Conservation (phyloP, 345 rosid genomes). For the Hibiscus tridactylites region DNA sequence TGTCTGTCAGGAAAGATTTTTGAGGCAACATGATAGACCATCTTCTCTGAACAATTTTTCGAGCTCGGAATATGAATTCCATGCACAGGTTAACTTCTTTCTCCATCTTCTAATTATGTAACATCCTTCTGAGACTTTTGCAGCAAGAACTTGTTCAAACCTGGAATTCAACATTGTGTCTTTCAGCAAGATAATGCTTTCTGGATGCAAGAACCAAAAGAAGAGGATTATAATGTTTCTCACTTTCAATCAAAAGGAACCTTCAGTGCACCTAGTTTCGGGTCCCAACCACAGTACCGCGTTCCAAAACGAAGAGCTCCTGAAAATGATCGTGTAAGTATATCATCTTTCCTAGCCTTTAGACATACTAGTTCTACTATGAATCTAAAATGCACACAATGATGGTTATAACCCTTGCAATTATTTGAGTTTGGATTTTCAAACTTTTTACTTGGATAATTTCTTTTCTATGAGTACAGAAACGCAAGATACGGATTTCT, state of each 20-base stretch:
- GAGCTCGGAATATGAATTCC: slow-evolving; percentile 13
- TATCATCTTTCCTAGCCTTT: slow-evolving; percentile 1
- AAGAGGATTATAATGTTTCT: slow-evolving; percentile 3
- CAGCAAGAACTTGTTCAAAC: not conserved
- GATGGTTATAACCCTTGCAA: not conserved
- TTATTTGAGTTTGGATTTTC: not conserved
- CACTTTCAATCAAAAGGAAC: slow-evolving; percentile 16
- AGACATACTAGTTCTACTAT: not conserved
- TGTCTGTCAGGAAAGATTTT: slow-evolving; percentile 19
- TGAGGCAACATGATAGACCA: slow-evolving; percentile 15
- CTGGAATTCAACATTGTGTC: slow-evolving; percentile 2
- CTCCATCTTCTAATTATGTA: not conserved
- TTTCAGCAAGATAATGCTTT: slow-evolving; percentile 18
- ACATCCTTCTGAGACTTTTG: not conserved
- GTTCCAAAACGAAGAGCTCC: slow-evolving; percentile 13
- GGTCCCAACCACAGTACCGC: slow-evolving; percentile 8
- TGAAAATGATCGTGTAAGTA: slow-evolving; percentile 25
- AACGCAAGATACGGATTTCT: slow-evolving; percentile 32
- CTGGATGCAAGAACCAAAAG: slow-evolving; percentile 15
- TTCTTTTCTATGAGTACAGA: slow-evolving; percentile 19
- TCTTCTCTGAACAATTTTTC: not conserved
- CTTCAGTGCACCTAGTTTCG: slow-evolving; percentile 13
- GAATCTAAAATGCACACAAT: not conserved
- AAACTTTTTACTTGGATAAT: not conserved
- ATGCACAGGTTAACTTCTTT: slow-evolving; percentile 20